Percentiles rank a stretch among this genome's conserved stretches.
These are phyloP conservation scores for Arabidopsis hybrid DNA, from an alignment of 441 rosid species.

Conservation along the genomic window DNA sequence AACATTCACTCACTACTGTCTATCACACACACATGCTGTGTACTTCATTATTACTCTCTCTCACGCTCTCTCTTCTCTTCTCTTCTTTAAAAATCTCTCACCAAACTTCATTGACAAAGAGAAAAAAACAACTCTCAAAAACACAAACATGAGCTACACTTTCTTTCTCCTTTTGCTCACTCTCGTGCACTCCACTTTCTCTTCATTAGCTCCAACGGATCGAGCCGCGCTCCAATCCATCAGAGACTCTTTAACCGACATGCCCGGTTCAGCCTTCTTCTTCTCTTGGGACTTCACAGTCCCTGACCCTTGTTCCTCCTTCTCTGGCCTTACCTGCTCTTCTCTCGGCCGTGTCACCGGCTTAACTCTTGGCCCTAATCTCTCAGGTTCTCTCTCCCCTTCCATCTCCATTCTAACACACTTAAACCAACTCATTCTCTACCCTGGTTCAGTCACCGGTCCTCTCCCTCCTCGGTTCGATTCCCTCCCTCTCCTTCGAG, in stretches of 20 bases:
- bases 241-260: conserved; percentile 66
- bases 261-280: conserved; percentile 75
- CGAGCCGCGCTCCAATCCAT: conserved; percentile 59
- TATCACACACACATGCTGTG: conserved; percentile 38
- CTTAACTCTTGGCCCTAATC: conserved; percentile 66
- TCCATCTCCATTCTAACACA: conserved; percentile 61
- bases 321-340: conserved; percentile 74
- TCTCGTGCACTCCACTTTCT: conserved; percentile 36
- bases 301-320: conserved; percentile 76
- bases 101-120: conserved; percentile 19
- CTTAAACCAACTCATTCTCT: conserved; percentile 71
- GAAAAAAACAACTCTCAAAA: neutral
- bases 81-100: conserved; percentile 2
- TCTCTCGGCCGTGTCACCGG: conserved; percentile 51
- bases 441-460: conserved; percentile 77
- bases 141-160: conserved; percentile 31
- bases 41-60: conserved; percentile 32
- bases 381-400: conserved; percentile 72
- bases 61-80: conserved; percentile 29
- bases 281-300: conserved; percentile 77
- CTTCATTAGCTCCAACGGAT: conserved; percentile 47
- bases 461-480: conserved; percentile 69
- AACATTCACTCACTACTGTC: conserved; percentile 35
- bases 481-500: conserved; percentile 58
- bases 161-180: conserved; percentile 28